phyloP scores from a whole-genome alignment of 192 early-diverging fungal genomes.

The Coemansia sp. region DNA sequence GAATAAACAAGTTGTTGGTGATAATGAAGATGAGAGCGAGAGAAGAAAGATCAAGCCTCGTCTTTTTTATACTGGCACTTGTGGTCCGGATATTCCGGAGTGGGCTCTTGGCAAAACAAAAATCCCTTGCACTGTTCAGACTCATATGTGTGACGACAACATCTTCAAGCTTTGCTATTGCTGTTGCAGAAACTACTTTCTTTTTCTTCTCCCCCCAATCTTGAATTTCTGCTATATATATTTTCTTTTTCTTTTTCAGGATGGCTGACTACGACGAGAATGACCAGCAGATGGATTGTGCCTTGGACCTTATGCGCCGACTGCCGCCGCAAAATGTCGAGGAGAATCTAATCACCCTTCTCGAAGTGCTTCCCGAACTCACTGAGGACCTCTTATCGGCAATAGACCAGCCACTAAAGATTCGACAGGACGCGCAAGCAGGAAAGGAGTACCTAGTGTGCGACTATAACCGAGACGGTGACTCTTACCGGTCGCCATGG shows the following conservation, averaged over 20 bases:
- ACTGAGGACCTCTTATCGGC: slow-evolving; percentile 90
- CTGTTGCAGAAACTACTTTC: neutral
- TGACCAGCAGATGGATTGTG: slow-evolving; percentile 80
- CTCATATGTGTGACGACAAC: neutral
- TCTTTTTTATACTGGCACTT: neutral
- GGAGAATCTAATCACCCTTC: slow-evolving; percentile 81
- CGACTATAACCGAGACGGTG: slow-evolving; percentile 97
- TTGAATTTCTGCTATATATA: neutral
- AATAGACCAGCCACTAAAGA: slow-evolving; percentile 91
- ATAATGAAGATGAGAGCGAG: neutral
- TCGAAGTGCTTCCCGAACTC: slow-evolving; percentile 81
- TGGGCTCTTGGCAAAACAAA: neutral
- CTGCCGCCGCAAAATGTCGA: slow-evolving; percentile 91
- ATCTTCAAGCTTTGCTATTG: neutral
- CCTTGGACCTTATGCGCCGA: slow-evolving; percentile 96
- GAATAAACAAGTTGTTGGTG: neutral
- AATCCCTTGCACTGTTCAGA: neutral
- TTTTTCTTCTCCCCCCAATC: neutral
- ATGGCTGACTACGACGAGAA: slow-evolving; percentile 54
- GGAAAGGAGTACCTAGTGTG: slow-evolving; percentile 88
- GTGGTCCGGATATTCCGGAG: slow-evolving; percentile 1
- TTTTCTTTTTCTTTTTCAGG: neutral
- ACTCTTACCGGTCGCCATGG: slow-evolving; percentile 97
- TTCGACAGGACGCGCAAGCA: slow-evolving; percentile 66
- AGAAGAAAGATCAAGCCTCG: neutral